phyloP scores from a whole-genome alignment of 1,139 yeast species.

The Saccharomycopsis hybrid region DNA sequence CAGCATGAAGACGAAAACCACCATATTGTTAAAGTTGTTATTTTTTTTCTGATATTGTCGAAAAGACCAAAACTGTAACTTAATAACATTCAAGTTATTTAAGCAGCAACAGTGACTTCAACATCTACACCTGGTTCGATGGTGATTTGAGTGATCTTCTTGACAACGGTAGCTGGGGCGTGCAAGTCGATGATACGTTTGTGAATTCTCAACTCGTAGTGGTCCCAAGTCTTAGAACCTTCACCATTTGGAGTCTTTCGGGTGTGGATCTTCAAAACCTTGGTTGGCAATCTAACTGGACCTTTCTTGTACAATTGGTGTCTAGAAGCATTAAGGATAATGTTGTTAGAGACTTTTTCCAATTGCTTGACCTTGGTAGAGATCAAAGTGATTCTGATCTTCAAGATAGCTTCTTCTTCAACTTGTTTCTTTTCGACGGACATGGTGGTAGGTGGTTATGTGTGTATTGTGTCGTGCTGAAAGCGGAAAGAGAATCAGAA shows the following conservation, averaged over 20 bases:
- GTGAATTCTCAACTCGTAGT: conserved; percentile 99
- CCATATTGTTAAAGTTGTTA: too few relatives aligned
- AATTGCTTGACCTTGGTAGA: conserved; percentile 98
- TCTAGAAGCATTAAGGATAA: conserved; percentile 81
- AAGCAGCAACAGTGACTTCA: conserved; percentile 41
- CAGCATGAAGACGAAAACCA: too few relatives aligned
- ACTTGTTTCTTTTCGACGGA: conserved; percentile 84
- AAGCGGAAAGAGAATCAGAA: too few relatives aligned
- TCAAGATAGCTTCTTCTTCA: conserved; percentile 81
- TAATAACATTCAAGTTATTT: conserved; percentile 18
- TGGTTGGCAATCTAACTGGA: conserved; percentile 99
- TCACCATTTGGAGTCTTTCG: conserved; percentile 99
- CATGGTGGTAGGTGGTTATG: conserved; percentile 36
- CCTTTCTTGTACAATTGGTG: conserved; percentile 88
- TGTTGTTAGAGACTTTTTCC: conserved; percentile 88
- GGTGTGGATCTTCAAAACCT: conserved; percentile 97
- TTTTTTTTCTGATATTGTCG: too few relatives aligned
- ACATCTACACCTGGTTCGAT: conserved; percentile 72
- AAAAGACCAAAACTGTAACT: background rate
- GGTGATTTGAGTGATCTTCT: conserved; percentile 92
- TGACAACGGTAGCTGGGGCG: conserved; percentile 92
- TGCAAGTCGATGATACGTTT: conserved; percentile 98
- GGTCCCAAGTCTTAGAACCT: conserved; percentile 99
- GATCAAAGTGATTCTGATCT: conserved; percentile 98
- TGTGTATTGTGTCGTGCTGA: too few relatives aligned